Evolutionary conservation across 805 yeast genomes (phyloP).

Genomic region (Yarrowia deformans): DNA sequence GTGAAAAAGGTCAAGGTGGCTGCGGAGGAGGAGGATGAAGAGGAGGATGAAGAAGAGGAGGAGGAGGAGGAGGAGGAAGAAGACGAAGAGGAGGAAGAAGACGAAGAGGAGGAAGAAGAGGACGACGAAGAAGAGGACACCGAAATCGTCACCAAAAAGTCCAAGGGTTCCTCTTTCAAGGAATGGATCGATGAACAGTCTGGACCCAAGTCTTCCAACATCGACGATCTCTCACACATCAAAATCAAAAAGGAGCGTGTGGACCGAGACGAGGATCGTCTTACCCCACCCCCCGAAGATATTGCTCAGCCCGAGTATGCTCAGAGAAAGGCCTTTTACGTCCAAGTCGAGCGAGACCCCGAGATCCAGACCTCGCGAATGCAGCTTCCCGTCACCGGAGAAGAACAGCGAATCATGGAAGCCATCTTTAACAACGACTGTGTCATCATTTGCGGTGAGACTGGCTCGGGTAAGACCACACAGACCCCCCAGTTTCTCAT

Average conservation of each 20-base stretch:
- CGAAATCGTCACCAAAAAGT: slow-evolving; percentile 40
- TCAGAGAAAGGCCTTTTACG: slow-evolving; percentile 68
- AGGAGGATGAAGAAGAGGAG: slow-evolving; percentile 47
- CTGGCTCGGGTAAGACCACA: slow-evolving; percentile 98
- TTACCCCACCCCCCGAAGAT: slow-evolving; percentile 69
- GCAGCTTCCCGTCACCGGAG: slow-evolving; percentile 85
- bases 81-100: slow-evolving; percentile 40
- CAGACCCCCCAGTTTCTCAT: slow-evolving; percentile 96
- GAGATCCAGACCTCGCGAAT: slow-evolving; percentile 72
- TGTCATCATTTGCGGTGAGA: slow-evolving; percentile 92
- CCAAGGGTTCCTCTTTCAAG: slow-evolving; percentile 72
- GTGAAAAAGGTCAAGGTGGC: slow-evolving; percentile 16
- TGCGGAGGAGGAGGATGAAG: slow-evolving; percentile 30
- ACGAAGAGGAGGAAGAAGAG: slow-evolving; percentile 43
- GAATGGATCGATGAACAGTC: slow-evolving; percentile 86
- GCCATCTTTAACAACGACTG: slow-evolving; percentile 92
- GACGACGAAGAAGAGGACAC: slow-evolving; percentile 42
- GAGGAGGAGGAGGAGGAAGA: slow-evolving; percentile 34
- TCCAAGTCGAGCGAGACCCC: slow-evolving; percentile 68
- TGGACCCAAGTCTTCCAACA: slow-evolving; percentile 67
- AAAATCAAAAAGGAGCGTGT: slow-evolving; percentile 61
- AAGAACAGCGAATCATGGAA: slow-evolving; percentile 94
- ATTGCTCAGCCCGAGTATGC: slow-evolving; percentile 62
- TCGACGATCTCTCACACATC: slow-evolving; percentile 57
- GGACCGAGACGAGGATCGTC: slow-evolving; percentile 73